Base-by-base conservation (phyloP, 2,329 filamentous ascomycete species). In the Epichloe typhina region DNA sequence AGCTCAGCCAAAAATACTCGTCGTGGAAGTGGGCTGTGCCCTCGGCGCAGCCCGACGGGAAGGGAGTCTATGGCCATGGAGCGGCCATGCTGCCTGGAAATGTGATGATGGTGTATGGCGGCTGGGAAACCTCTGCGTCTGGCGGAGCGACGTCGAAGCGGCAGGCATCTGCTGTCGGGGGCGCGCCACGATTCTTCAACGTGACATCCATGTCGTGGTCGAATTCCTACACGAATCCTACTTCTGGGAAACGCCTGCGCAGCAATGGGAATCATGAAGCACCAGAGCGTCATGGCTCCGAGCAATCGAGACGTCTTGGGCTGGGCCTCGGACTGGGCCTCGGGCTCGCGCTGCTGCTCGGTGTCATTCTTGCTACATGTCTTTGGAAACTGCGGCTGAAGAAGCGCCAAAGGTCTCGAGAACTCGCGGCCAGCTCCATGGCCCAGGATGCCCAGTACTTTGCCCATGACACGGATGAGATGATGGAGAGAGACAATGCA, bases 1-100 rank as follows among this genome's bases (percentile, higher is more conserved):
- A 87, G 52, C 73, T 96, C 52, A 87, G 84, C 6, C 76, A 83
- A 53, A 82, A 82, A 4, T 93, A 87, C 61, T 85, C 83, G 8
- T 72, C 79, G 35, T 91, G 87, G 87, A 67, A 72, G 54, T 93
- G 87, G 86, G 72, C 69, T 1, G 69, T 85, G 1, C 86, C 86
- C 0, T 60, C 69, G 0, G 61, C 70, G 4, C 74, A 75, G 61
- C 75, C 70, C 1, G 61, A 64, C 13, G 70, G 63, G 0, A 50
- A 60, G 1, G 78, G 75, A 0, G 66, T 83, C 0, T 84, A 79
- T 58, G 82, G 82, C 0, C 82, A 85, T 57, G 82, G 79, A 1
- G 79, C 82, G 1, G 74, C 72, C 1, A 67, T 84, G 50, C 64
- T 85, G 3, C 81, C 81, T 0, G 82, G 82, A 2, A 83, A 84